Conservation (phyloP, 2,329 filamentous ascomycete species). For the Diaporthe citriasiana region DNA sequence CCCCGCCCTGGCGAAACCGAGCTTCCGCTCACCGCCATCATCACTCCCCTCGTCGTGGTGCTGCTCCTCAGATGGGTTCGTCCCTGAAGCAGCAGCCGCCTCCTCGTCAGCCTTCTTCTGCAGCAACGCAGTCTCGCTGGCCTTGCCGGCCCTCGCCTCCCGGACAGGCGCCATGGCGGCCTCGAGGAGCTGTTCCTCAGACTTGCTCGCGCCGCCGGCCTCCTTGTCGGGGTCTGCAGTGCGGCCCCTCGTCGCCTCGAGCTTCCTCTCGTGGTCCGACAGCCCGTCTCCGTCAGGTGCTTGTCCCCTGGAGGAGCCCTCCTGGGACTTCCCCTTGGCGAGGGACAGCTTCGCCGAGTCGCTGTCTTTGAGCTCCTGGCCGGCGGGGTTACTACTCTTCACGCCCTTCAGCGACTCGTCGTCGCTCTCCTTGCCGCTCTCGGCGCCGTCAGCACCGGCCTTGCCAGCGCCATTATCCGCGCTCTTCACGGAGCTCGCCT, state of each 20-base stretch:
- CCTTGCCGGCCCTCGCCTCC: slow-evolving; percentile 10
- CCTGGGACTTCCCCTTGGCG: not conserved
- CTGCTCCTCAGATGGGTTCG: not conserved
- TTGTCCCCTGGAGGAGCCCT: not conserved
- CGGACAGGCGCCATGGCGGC: slow-evolving; percentile 7
- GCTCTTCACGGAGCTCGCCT: slow-evolving; percentile 77
- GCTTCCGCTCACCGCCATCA: slow-evolving; percentile 1
- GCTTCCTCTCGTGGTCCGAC: slow-evolving; percentile 37
- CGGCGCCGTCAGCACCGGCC: not conserved
- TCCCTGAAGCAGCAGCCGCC: not conserved
- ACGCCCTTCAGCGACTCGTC: slow-evolving; percentile 46
- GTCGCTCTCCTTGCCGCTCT: slow-evolving; percentile 45
- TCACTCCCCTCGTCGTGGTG: not conserved
- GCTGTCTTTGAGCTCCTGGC: slow-evolving; percentile 19
- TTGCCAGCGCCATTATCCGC: slow-evolving; percentile 38
- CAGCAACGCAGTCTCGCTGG: slow-evolving; percentile 19
- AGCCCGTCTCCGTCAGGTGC: not conserved
- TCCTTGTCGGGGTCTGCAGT: slow-evolving; percentile 32
- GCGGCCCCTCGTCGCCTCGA: slow-evolving; percentile 39
- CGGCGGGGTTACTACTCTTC: slow-evolving; percentile 39
- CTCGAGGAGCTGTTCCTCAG: slow-evolving; percentile 24
- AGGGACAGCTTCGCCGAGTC: not conserved
- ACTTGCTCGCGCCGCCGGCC: slow-evolving; percentile 30
- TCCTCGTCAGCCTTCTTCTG: slow-evolving; percentile 31
- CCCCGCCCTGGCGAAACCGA: slow-evolving; percentile 33